Percentiles rank a stretch among this genome's conserved stretches.
Evolutionary conservation across 1,284 basidiomycete genomes (phyloP).

Genomic region (Fomitopsis betulina): DNA sequence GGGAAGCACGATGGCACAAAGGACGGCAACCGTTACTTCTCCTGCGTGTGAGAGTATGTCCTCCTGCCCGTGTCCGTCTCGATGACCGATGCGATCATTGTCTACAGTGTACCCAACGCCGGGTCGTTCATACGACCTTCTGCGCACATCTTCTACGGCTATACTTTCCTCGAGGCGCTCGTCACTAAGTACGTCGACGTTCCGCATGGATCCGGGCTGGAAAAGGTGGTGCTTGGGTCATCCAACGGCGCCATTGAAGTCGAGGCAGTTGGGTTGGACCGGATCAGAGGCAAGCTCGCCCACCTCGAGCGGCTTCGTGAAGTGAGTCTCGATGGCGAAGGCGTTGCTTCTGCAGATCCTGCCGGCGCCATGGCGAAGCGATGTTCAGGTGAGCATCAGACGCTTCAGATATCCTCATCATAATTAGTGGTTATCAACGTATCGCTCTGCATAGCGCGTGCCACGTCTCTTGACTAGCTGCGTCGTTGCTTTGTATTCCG

Average conservation of each 20-base stretch:
- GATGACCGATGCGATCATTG: conserved; percentile 1
- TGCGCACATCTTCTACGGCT: conserved; percentile 54
- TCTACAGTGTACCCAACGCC: conserved; percentile 43
- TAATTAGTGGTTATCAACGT: neutral
- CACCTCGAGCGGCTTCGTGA: conserved; percentile 67
- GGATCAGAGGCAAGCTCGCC: conserved; percentile 68
- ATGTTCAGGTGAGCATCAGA: conserved; percentile 60
- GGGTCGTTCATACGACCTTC: conserved; percentile 76
- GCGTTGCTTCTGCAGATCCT: conserved; percentile 54
- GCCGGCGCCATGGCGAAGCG: conserved; percentile 50
- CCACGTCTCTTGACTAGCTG: neutral
- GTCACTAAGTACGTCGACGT: conserved; percentile 70
- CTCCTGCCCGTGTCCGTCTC: conserved; percentile 1
- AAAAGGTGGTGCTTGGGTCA: conserved; percentile 73
- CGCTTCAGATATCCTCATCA: neutral
- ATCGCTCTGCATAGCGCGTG: neutral
- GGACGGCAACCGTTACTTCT: conserved; percentile 78
- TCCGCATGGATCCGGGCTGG: conserved; percentile 48
- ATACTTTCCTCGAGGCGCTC: conserved; percentile 74
- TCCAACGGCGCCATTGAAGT: conserved; percentile 81
- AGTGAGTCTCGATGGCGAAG: conserved; percentile 72
- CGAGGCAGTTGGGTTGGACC: conserved; percentile 81
- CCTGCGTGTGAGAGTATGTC: conserved; percentile 54
- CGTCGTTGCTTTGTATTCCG: neutral
- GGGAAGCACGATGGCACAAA: conserved; percentile 88